A percentile compares a stretch with the other conserved stretches of the same genome.
phyloP scores from a whole-genome alignment of 1,139 yeast genomes.

The Yamadazyma diospyri region DNA sequence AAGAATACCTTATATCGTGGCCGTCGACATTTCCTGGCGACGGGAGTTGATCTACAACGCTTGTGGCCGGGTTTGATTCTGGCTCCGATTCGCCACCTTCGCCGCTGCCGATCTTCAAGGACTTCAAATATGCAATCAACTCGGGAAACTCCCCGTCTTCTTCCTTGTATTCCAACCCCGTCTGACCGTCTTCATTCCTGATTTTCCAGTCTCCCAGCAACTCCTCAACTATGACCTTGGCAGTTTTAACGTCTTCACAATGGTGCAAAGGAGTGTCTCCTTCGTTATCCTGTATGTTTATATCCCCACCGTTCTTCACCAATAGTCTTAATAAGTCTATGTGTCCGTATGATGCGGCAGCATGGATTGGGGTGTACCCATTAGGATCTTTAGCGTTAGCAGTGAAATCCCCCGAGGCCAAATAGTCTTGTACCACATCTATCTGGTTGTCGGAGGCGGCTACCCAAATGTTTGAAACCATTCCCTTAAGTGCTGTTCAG shows the following conservation, averaged over 20 bases:
- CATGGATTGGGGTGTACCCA: conserved; percentile 95
- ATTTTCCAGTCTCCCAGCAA: conserved; percentile 61
- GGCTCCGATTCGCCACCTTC: background rate
- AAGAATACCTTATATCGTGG: conserved; percentile 54
- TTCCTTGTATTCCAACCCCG: conserved; percentile 64
- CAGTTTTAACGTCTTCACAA: conserved; percentile 67
- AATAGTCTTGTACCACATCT: conserved; percentile 51
- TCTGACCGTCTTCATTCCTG: conserved; percentile 70
- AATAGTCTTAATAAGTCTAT: conserved; percentile 59
- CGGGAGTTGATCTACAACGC: conserved; percentile 30
- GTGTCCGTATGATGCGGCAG: conserved; percentile 93
- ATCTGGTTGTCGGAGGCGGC: conserved; percentile 87
- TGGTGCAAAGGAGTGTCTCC: conserved; percentile 97
- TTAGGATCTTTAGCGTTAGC: conserved; percentile 82
- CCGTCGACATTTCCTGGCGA: conserved; percentile 43
- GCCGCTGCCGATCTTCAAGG: conserved; percentile 38
- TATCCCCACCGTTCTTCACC: conserved; percentile 65
- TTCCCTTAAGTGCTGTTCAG: conserved; percentile 11
- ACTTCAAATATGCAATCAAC: conserved; percentile 58
- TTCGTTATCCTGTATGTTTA: conserved; percentile 77
- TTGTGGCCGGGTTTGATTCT: conserved; percentile 2
- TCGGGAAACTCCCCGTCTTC: conserved; percentile 89
- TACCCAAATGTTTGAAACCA: conserved; percentile 79
- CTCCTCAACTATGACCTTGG: conserved; percentile 61
- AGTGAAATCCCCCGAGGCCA: conserved; percentile 48